Evolutionary conservation across 805 yeast species (phyloP), one percentile per base, ranked within the genome.

Genomic region (Ogataea naganishii): DNA sequence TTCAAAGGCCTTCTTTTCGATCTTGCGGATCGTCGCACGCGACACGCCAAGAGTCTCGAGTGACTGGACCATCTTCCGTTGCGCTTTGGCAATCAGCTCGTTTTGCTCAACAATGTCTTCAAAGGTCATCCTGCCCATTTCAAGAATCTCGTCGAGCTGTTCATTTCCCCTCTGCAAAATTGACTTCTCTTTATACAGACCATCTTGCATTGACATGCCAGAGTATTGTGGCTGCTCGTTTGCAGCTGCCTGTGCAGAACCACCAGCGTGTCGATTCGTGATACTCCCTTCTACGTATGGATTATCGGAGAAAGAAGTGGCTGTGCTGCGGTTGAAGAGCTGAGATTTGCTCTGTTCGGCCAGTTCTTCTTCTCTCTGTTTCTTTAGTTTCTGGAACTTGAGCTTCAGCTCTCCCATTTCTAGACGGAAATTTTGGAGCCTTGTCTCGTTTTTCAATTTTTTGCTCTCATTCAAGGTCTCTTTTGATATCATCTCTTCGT

Each of bases 61-160:
- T 16, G 82, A 70, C 30, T 74, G 68, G 26, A 76, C 72, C 60
- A 92, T 65, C 39, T 66, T 72, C 24, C 64, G 56, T 39, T 80
- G 84, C 18, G 89, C 65, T 35, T 63, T 62, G 33, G 67, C 60
- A 33, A 89, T 64, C 18, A 78, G 66, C 44, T 78, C 80, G 52
- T 84, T 83, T 50, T 92, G 96, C 27, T 80, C 86, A 13, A 81
- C 80, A 14, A 92, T 62, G 48, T 88, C 95, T 29, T 82, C 94
- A 40, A 85, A 72, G 2, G 95, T 84, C 28, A 70, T 69, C 36
- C 80, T 73, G 2, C 96, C 97, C 79, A 84, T 80, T 46, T 83
- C 96, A 24, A 92, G 53, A 24, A 92, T 84, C 40, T 83, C 85
- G 50, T 92, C 98, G 37, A 92, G 60, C 49, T 84, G 95, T 32